phyloP scores from a whole-genome alignment of 768 basidiomycete species.

The Boletellus sp. region DNA sequence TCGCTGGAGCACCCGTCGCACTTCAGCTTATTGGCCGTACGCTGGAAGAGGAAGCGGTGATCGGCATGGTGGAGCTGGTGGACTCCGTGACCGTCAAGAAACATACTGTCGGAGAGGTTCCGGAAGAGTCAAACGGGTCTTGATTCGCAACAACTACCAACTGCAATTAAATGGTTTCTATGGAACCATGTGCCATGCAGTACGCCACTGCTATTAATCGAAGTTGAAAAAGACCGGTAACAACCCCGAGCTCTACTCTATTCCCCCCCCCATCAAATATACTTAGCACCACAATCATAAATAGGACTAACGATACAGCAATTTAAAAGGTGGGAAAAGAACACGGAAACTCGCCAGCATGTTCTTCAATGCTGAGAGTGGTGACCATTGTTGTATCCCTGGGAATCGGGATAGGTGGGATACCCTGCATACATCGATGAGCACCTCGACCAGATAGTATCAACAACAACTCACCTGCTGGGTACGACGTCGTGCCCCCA shows the following conservation, averaged over 20 bases:
- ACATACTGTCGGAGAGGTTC: background rate
- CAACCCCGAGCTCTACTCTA: too few species aligned
- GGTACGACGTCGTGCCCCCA: background rate
- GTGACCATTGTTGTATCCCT: too few species aligned
- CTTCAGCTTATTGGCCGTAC: constrained; percentile 48
- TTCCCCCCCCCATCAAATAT: too few species aligned
- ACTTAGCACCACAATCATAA: background rate
- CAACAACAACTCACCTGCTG: background rate
- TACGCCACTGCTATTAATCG: too few species aligned
- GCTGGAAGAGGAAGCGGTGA: constrained; percentile 51
- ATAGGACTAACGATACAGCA: too few species aligned
- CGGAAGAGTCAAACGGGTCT: background rate
- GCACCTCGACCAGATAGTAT: background rate
- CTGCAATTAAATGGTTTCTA: too few species aligned
- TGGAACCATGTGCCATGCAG: too few species aligned
- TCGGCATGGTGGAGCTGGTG: constrained; percentile 45
- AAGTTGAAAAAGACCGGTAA: too few species aligned
- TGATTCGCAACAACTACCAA: background rate
- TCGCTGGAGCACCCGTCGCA: constrained; percentile 42
- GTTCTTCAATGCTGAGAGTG: background rate
- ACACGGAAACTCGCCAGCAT: too few species aligned
- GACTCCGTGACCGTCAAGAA: constrained; percentile 35
- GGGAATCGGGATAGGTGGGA: too few species aligned
- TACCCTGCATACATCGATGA: constrained; percentile 5
- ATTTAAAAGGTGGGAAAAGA: too few species aligned